Evolutionary conservation across 352 stramenopile species (phyloP), one percentile per base, ranked within the genome.

Genomic region (Globisporangium uncinulatum): DNA sequence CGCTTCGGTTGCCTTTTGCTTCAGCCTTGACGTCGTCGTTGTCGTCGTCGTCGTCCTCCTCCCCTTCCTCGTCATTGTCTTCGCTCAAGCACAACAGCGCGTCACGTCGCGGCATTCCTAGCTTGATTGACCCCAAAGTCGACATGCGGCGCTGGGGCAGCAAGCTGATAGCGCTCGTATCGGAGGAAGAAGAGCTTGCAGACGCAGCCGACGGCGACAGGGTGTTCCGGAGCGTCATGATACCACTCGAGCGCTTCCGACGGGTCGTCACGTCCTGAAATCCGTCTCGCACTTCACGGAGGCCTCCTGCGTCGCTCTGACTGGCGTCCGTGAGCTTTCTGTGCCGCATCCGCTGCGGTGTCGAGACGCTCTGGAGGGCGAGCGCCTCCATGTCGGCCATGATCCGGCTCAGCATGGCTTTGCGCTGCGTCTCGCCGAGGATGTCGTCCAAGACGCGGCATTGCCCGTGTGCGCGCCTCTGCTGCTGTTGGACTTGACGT

Each of bases 371-470:
- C 36, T 54, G 60, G 14, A 79, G 51, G 5, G 69, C 63, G 29
- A 86, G 67, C 39, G 70, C 71, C 17, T 86, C 65, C 76, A 89
- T 89, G 24, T 86, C 79, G n/a, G 67, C 70, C 65, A 89, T 71
- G 58, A 86, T 77, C 1, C 76, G 68, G 54, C 79, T 69, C 5
- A 89, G 62, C 68, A 86, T 73, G 0, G 66, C 74, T 64, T 87
- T 69, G 3, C 79, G 74, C 41, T 89, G 79, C 1, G 74, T 86
- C 49, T 87, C 76, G 0, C 79, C 79, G 44, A 76, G 70, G 39
- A 89, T 69, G 46, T 86, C 71, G 42, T 81, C 71, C 14, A 83
- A 54, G 14, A 71, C 70, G 7, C 69, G 68, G 14, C 50, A 61
- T 34, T 68, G 57, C 34, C 39, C 11, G 13, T 67, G 54, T 0